These are phyloP conservation scores for Colletotrichum agaves DNA, from an alignment of 2,329 filamentous ascomycete genomes.

Conservation along the genomic window DNA sequence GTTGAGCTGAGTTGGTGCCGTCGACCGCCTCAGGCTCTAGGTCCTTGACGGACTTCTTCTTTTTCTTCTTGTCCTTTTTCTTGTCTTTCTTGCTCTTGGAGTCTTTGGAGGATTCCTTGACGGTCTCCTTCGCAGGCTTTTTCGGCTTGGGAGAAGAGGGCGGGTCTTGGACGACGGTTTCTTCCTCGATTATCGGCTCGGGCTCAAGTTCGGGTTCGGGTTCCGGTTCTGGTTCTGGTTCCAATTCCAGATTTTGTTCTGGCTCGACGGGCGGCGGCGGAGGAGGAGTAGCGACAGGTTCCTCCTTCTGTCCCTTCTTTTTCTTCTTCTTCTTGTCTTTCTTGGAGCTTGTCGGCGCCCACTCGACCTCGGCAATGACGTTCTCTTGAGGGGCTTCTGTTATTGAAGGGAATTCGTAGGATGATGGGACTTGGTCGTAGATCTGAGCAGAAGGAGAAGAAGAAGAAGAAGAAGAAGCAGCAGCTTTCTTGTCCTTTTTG, in stretches of 20 bases:
- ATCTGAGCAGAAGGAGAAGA: background rate
- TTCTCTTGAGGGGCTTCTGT: constrained; percentile 17
- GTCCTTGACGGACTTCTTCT: constrained; percentile 36
- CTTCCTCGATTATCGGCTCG: too few species aligned
- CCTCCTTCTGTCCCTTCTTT: constrained; percentile 29
- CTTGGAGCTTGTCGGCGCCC: constrained; percentile 25
- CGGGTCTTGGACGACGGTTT: background rate
- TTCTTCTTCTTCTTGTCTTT: constrained; percentile 38
- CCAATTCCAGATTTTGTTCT: background rate
- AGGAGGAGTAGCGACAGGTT: background rate
- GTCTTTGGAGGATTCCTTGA: constrained; percentile 24
- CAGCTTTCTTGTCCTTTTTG: constrained; percentile 37
- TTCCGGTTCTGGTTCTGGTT: background rate
- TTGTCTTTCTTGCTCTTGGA: constrained; percentile 37
- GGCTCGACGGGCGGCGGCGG: constrained; percentile 12
- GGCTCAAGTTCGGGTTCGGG: background rate
- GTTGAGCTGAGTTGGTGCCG: background rate
- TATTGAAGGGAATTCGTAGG: constrained; percentile 3
- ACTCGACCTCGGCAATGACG: constrained; percentile 30
- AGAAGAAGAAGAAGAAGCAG: background rate
- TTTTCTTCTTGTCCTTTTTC: constrained; percentile 37
- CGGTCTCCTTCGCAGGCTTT: constrained; percentile 19
- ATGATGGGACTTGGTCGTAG: constrained; percentile 7
- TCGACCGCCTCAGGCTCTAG: constrained; percentile 10
- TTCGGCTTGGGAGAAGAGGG: constrained; percentile 17